Percentiles rank a stretch among this genome's conserved stretches.
Evolutionary conservation across 2,329 filamentous ascomycete species (phyloP).

Genomic region (Botrytis pseudocinerea): DNA sequence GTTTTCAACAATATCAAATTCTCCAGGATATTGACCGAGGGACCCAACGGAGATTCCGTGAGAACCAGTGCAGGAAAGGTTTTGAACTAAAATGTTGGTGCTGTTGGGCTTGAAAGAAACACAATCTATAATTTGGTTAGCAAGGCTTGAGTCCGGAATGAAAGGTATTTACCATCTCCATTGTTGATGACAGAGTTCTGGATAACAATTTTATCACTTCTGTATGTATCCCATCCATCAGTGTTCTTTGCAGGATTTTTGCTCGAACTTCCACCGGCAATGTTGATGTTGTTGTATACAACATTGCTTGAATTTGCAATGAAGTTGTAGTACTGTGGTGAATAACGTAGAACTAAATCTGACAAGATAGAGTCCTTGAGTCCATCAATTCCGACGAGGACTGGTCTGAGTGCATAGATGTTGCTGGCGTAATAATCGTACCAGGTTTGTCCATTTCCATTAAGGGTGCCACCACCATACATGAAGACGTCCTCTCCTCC

Average conservation of each 20-base stretch:
- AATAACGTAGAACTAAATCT: conserved; percentile 61
- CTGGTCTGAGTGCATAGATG: conserved; percentile 58
- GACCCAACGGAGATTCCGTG: conserved; percentile 75
- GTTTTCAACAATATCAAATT: conserved; percentile 69
- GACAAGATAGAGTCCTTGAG: conserved; percentile 59
- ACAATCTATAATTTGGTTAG: conserved; percentile 50
- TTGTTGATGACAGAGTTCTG: conserved; percentile 66
- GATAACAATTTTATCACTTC: conserved; percentile 61
- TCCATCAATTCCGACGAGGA: conserved; percentile 58
- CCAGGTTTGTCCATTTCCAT: conserved; percentile 66
- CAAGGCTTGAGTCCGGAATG: background rate
- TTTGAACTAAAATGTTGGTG: conserved; percentile 67
- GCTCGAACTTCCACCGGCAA: conserved; percentile 55
- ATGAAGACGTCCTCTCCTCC: conserved; percentile 67
- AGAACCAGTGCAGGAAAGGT: conserved; percentile 66
- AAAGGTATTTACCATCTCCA: conserved; percentile 50
- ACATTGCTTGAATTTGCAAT: conserved; percentile 66
- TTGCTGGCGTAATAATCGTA: conserved; percentile 57
- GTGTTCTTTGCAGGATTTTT: conserved; percentile 63
- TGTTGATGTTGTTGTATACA: conserved; percentile 62
- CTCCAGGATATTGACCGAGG: conserved; percentile 61
- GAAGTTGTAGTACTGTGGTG: conserved; percentile 61
- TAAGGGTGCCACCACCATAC: conserved; percentile 63
- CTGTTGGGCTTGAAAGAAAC: conserved; percentile 75
- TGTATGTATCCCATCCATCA: conserved; percentile 65